phyloP scores from a whole-genome alignment of 139 green algal genomes.

The Closterium sp. region DNA sequence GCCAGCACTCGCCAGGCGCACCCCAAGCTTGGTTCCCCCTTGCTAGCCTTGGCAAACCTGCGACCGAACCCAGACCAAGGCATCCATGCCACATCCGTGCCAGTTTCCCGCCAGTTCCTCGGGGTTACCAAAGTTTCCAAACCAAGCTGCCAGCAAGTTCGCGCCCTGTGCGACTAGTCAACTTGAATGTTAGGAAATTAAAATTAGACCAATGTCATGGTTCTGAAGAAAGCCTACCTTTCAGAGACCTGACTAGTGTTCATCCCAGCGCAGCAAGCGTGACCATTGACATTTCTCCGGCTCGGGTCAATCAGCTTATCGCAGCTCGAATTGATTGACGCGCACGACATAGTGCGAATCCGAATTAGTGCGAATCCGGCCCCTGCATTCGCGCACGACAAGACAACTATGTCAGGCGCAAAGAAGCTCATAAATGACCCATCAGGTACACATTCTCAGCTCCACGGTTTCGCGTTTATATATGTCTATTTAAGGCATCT shows the following conservation, averaged over 20 bases:
- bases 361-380: background rate
- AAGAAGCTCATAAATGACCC: background rate
- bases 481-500: too few species aligned
- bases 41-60: background rate
- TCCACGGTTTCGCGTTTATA: background rate
- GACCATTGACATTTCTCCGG: background rate
- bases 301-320: background rate
- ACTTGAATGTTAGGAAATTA: too few species aligned
- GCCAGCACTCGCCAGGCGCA: too few species aligned
- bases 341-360: background rate
- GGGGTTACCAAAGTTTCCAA: background rate
- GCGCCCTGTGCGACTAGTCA: too few species aligned
- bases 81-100: background rate
- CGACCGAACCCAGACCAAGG: background rate
- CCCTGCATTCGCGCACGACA: background rate
- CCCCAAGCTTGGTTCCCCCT: too few species aligned
- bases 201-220: too few species aligned
- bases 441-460: background rate
- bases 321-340: background rate
- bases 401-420: background rate
- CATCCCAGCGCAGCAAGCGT: background rate
- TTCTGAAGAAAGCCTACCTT: too few species aligned
- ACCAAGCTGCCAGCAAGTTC: background rate
- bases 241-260: background rate
- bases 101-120: background rate